phyloP scores from a whole-genome alignment of 2,329 filamentous ascomycete genomes.

The Periconia digitata region DNA sequence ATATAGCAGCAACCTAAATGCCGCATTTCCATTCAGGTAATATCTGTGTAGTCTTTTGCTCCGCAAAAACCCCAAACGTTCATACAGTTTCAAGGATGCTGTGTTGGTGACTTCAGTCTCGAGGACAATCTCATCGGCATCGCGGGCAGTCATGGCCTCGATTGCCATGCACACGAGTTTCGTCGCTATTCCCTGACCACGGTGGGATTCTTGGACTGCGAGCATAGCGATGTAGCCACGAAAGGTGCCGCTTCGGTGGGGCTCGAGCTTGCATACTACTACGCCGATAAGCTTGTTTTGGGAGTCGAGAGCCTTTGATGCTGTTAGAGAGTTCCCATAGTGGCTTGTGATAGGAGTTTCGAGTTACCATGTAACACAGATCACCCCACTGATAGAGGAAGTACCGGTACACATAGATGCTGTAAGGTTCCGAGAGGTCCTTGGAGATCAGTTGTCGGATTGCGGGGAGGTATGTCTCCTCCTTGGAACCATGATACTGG shows the following conservation, averaged over 20 bases:
- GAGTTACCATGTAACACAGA: conserved; percentile 84
- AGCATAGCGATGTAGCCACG: conserved; percentile 99
- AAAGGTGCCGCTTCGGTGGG: conserved; percentile 80
- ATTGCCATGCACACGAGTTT: conserved; percentile 87
- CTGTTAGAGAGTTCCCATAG: not conserved
- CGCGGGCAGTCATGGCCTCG: conserved; percentile 79
- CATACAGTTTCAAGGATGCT: conserved; percentile 88
- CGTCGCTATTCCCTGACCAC: conserved; percentile 83
- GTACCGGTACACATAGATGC: conserved; percentile 98
- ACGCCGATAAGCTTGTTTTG: conserved; percentile 74
- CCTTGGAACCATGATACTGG: conserved; percentile 61
- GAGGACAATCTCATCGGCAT: conserved; percentile 91
- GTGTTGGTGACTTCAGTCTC: conserved; percentile 95
- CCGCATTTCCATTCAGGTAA: conserved; percentile 94
- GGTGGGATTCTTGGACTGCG: conserved; percentile 78
- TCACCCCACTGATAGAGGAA: conserved; percentile 98
- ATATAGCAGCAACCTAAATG: conserved; percentile 83
- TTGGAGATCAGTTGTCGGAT: conserved; percentile 94
- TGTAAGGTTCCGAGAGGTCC: conserved; percentile 96
- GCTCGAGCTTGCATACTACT: conserved; percentile 91
- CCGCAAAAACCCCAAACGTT: conserved; percentile 85
- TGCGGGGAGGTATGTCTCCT: conserved; percentile 72
- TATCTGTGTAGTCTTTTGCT: conserved; percentile 94
- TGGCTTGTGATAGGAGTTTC: not conserved
- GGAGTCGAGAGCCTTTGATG: conserved; percentile 33